Percentiles rank a stretch among this genome's conserved stretches.
Evolutionary conservation across 441 rosid species (phyloP).

Genomic region (Gossypium gossypioides): DNA sequence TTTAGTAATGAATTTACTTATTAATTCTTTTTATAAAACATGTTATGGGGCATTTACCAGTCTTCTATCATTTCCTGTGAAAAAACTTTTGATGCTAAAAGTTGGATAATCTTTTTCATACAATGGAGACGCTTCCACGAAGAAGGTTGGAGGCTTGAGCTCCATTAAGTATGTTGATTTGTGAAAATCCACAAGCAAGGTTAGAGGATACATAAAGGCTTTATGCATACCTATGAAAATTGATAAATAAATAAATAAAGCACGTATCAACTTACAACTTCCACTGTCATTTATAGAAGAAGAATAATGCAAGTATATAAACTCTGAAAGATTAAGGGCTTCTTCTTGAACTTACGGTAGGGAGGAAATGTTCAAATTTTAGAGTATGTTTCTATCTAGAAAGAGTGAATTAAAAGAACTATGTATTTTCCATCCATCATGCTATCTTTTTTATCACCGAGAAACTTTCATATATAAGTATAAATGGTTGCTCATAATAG

Average conservation of each 20-base stretch:
- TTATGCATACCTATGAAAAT: neutral
- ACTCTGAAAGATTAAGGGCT: neutral
- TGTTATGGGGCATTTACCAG: neutral
- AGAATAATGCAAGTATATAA: neutral
- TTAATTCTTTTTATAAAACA: neutral
- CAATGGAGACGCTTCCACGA: neutral
- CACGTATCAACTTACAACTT: neutral
- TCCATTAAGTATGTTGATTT: neutral
- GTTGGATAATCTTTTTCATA: neutral
- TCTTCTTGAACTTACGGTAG: neutral
- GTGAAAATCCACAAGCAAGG: neutral
- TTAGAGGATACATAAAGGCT: neutral
- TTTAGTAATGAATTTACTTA: neutral
- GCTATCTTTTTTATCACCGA: neutral
- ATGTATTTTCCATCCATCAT: neutral
- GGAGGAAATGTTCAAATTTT: neutral
- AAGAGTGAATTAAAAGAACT: neutral
- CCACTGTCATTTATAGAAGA: neutral
- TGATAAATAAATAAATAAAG: neutral
- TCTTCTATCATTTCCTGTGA: neutral
- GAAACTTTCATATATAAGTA: neutral
- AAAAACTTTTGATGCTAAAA: neutral
- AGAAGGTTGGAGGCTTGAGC: neutral
- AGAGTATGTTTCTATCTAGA: neutral
- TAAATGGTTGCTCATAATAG: conserved; percentile 27